phyloP scores from a whole-genome alignment of 768 basidiomycete genomes.

The Naganishia kalamii region DNA sequence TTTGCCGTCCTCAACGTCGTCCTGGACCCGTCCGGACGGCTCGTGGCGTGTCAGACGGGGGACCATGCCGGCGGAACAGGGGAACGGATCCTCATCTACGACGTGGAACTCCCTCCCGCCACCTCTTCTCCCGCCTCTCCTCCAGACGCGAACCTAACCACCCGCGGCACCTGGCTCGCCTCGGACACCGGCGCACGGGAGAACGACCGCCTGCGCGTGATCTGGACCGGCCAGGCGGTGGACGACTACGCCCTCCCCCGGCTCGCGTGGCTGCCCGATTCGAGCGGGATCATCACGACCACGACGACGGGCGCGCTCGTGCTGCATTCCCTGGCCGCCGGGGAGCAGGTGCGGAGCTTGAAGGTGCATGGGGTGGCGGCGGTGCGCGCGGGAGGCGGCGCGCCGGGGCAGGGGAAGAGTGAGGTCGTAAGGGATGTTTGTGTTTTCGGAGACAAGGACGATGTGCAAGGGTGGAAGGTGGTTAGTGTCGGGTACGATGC shows the following conservation, averaged over 20 bases:
- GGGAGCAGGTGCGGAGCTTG: conserved; percentile 32
- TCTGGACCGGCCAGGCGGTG: conserved; percentile 38
- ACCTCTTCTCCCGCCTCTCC: background rate
- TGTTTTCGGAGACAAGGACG: conserved; percentile 3
- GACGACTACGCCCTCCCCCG: conserved; percentile 44
- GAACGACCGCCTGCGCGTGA: conserved; percentile 33
- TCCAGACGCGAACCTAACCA: background rate
- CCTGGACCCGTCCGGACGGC: conserved; percentile 35
- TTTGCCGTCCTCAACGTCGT: conserved; percentile 43
- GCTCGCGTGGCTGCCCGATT: conserved; percentile 44
- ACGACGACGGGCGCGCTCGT: conserved; percentile 40
- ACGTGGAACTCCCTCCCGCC: conserved; percentile 30
- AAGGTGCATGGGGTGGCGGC: conserved; percentile 31
- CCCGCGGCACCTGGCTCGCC: background rate
- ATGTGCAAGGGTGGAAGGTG: conserved; percentile 29
- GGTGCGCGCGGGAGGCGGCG: conserved; percentile 20
- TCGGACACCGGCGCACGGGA: conserved; percentile 13
- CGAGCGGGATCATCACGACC: conserved; percentile 40
- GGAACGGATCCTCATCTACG: conserved; percentile 42
- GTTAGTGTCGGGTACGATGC: conserved; percentile 45
- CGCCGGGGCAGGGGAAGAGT: conserved; percentile 31
- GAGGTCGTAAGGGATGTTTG: conserved; percentile 39
- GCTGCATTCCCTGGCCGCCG: conserved; percentile 32
- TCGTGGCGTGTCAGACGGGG: conserved; percentile 44
- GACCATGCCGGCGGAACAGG: conserved; percentile 42